Conservation (phyloP, 1,284 basidiomycete genomes). For the Marasmius fiardii region DNA sequence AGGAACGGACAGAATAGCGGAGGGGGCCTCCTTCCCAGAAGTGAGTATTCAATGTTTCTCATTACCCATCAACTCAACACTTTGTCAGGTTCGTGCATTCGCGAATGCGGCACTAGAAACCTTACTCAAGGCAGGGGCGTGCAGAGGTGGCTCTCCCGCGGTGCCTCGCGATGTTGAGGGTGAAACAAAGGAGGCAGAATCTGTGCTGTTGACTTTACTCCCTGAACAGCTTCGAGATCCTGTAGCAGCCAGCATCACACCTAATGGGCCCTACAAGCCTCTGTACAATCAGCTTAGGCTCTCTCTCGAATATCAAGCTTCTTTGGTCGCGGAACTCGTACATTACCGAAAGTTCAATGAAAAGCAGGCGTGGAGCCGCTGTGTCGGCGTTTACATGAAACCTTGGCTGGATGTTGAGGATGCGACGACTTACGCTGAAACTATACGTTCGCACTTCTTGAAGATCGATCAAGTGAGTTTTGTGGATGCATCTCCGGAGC, state of each 20-base stretch:
- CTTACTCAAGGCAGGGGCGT: slow-evolving; percentile 79
- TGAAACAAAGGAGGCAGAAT: slow-evolving; percentile 55
- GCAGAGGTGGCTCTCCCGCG: slow-evolving; percentile 60
- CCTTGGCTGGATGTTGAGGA: slow-evolving; percentile 60
- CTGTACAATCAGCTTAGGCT: slow-evolving; percentile 46
- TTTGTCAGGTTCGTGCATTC: slow-evolving; percentile 80
- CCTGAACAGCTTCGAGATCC: slow-evolving; percentile 44
- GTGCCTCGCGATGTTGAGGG: slow-evolving; percentile 64
- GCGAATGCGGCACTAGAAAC: slow-evolving; percentile 79
- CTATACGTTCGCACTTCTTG: slow-evolving; percentile 70
- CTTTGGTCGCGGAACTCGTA: slow-evolving; percentile 76
- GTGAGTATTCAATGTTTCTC: slow-evolving; percentile 35
- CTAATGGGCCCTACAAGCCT: slow-evolving; percentile 44
- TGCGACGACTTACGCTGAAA: slow-evolving; percentile 54
- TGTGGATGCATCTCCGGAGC: slow-evolving; percentile 9
- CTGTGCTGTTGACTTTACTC: slow-evolving; percentile 58
- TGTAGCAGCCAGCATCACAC: slow-evolving; percentile 32
- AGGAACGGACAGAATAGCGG: slow-evolving; percentile 90
- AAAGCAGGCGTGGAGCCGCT: slow-evolving; percentile 66
- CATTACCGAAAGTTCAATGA: slow-evolving; percentile 67
- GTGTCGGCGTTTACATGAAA: slow-evolving; percentile 67
- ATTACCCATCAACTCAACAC: slow-evolving; percentile 13
- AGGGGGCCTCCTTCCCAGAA: slow-evolving; percentile 94
- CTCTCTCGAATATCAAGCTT: slow-evolving; percentile 70
- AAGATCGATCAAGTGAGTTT: slow-evolving; percentile 65